phyloP scores from a whole-genome alignment of 371 early-diverging fungal genomes.

The Homolaphlyctis polyrhiza region DNA sequence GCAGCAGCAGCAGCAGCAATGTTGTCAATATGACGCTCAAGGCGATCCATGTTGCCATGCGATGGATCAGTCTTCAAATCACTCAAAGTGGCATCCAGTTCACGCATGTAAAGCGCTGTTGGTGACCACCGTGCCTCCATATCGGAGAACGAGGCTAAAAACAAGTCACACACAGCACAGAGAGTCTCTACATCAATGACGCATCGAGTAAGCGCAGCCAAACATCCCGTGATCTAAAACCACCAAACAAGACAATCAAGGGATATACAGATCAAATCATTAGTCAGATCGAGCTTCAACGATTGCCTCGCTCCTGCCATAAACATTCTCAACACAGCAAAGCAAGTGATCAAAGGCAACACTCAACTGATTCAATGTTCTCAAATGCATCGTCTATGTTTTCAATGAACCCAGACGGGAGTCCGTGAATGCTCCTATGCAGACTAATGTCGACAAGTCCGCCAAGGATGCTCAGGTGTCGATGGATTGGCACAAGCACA shows the following conservation, averaged over 20 bases:
- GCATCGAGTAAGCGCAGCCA: too few relatives aligned
- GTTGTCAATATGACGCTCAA: too few relatives aligned
- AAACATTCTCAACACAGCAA: neutral
- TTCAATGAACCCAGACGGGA: neutral
- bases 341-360: neutral
- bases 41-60: too few relatives aligned
- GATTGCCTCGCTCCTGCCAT: neutral
- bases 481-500: neutral
- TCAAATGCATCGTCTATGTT: neutral
- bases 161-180: too few relatives aligned
- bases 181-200: too few relatives aligned
- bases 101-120: too few relatives aligned
- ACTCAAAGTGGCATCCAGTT: too few relatives aligned
- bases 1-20: too few relatives aligned
- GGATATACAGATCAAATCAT: neutral
- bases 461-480: neutral
- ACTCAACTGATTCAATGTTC: neutral
- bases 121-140: too few relatives aligned
- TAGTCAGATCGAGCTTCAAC: neutral
- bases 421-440: neutral
- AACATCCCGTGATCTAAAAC: neutral
- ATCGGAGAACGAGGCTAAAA: too few relatives aligned
- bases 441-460: neutral
- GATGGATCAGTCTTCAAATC: too few relatives aligned
- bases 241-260: neutral